phyloP scores from a whole-genome alignment of 1,284 basidiomycete genomes.

The Sporisorium graminicola region DNA sequence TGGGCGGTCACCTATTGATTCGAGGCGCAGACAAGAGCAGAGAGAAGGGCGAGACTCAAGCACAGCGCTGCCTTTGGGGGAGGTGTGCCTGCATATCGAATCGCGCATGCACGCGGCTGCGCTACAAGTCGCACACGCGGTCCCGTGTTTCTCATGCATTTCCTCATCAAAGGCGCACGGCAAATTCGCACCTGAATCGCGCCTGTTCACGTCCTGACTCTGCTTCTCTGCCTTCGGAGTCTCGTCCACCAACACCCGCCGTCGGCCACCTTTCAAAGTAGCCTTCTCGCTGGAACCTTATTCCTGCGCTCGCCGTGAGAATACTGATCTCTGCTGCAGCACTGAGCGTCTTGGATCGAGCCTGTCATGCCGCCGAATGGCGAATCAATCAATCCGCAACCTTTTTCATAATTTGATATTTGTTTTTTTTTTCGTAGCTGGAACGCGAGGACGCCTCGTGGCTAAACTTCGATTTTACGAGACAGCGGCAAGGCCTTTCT shows the following conservation, averaged over 20 bases:
- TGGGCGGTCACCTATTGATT: neutral
- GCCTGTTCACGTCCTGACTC: neutral
- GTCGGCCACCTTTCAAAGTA: too few species aligned
- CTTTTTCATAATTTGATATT: too few species aligned
- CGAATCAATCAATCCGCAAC: too few species aligned
- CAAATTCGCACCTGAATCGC: neutral
- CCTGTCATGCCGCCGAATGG: too few species aligned
- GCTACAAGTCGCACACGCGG: neutral
- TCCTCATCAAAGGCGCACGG: constrained; percentile 1
- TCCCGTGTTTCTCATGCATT: constrained; percentile 32
- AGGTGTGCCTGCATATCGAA: constrained; percentile 1
- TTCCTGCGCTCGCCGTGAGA: too few species aligned
- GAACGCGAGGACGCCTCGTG: too few species aligned
- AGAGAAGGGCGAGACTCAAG: neutral
- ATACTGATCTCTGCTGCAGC: too few species aligned
- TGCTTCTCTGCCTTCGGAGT: neutral
- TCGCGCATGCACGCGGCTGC: neutral
- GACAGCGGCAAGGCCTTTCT: too few species aligned
- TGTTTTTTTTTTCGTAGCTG: too few species aligned
- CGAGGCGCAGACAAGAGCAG: neutral
- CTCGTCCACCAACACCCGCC: neutral
- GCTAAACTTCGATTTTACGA: too few species aligned
- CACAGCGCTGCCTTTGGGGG: neutral
- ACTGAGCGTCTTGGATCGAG: too few species aligned
- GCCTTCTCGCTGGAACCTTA: too few species aligned